Base-by-base conservation (phyloP, 2,329 filamentous ascomycete genomes). In the Akanthomyces uredinophilus region DNA sequence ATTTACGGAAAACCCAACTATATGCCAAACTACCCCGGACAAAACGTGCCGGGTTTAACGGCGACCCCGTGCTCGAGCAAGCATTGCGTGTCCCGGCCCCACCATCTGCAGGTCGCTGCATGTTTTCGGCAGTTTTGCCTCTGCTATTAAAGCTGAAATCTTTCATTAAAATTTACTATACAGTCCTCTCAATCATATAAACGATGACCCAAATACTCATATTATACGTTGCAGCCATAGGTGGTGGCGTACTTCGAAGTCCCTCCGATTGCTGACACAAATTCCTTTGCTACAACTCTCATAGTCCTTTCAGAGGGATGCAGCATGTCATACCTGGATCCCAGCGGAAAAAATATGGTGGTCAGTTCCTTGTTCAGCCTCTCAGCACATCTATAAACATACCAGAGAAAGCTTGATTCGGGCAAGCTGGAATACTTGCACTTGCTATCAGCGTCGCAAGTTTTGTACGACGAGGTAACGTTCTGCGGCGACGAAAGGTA, bases 371-470 rank as follows among this genome's bases (percentile, higher is more conserved):
- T 41, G 22, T 10, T 13, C 35, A 27, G 16, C 1, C 18, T 13
- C 7, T 13, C 24, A 4, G 7, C 6, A 5, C 39, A 39, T 1
- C 5, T 20, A 44, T 29, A 18, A 16, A 68, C 70, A 64, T 51
- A 90, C 88, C 89, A 93, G 71, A 91, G 66, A 70, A 84, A 93
- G 51, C 83, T 86, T 66, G 88, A 83, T 39, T 78, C 72, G 39
- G 78, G 76, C 4, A 78, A 62, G 16, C 73, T 66, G 43, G 76
- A 74, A 62, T 75, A 63, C 5, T 69, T 69, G 65, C 81, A 84
- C 5, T 70, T 64, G 5, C 62, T 67, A 14, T 64, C 62, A 1
- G 70, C 61, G 27, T 71, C 57, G 68, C 89, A 92, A 24, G 82
- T 74, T 50, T 83, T 78, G 60, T 82, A 85, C 49, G 77, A 84